Base-by-base conservation (phyloP, 1,139 yeast species). In the Kurtzmaniella quercitrusa region DNA sequence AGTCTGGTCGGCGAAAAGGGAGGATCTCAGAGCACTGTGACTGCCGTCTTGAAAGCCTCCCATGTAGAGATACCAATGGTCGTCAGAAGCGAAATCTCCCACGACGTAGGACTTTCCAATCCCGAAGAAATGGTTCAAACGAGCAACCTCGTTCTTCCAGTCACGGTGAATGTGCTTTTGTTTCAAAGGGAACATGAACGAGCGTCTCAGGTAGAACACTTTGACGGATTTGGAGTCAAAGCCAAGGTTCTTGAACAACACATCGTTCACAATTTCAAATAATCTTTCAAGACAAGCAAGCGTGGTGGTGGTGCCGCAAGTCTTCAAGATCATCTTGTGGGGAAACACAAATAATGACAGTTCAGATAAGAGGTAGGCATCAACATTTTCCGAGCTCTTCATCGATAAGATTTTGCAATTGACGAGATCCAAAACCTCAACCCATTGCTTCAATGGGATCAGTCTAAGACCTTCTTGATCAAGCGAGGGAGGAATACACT, bases 241-340 rank as follows among this genome's bases (percentile, higher is more conserved):
- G 4, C 10, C 36, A 25, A 58, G 51, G 66, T 74, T 67, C n/a
- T 59, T 44, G 46, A 47, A 57, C 7, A 16, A 15, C 14, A 23
- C 14, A 5, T 34, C 54, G 24, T 63, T 58, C 11, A 84, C 78
- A 21, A 79, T 63, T 38, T 77, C 75, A 51, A 85, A 77, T 47
- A 91, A 67, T 44, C 78, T 75, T 25, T 79, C 81, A 37, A 93
- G 67, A 54, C 97, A 93, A 27, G 82, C 79, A 49, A 93, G 74
- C 1, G 96, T 84, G 1, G 97, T 89, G 1, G 98, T 93, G 12
- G 97, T 91, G 10, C 98, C 98, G 63, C 98, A 93, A 12, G 98
- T 93, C 65, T 93, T 93, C 58, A 93, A 74, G 46, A 91, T 82
- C 52, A 91, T 57, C 63, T 87, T 90, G 65, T 90, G 93, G 25